phyloP scores from a whole-genome alignment of 2,329 filamentous ascomycete species.

The Trichoderma semiorbis region DNA sequence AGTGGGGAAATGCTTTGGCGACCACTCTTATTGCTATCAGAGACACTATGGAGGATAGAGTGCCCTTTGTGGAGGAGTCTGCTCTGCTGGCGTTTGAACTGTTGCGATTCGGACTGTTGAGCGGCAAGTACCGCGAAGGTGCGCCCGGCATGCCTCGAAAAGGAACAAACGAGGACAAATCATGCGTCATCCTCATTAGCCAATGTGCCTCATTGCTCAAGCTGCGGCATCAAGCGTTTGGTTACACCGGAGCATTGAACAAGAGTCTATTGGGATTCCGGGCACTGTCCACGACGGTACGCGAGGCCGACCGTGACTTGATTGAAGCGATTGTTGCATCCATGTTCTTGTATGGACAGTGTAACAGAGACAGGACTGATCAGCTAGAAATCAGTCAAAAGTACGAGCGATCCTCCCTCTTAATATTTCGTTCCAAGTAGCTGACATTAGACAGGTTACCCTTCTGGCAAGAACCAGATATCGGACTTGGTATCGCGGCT shows the following conservation, averaged over 20 bases:
- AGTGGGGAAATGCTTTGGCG: slow-evolving; percentile 78
- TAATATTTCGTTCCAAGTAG: neutral
- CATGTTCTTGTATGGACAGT: slow-evolving; percentile 78
- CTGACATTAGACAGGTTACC: slow-evolving; percentile 50
- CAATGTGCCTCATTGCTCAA: slow-evolving; percentile 80
- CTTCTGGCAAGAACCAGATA: slow-evolving; percentile 67
- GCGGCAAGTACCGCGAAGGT: slow-evolving; percentile 59
- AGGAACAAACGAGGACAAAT: slow-evolving; percentile 67
- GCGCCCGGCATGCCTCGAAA: slow-evolving; percentile 54
- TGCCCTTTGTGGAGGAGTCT: slow-evolving; percentile 65
- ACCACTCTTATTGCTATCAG: slow-evolving; percentile 63
- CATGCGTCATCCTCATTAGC: slow-evolving; percentile 76
- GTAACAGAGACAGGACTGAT: slow-evolving; percentile 65
- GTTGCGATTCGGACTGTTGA: slow-evolving; percentile 73
- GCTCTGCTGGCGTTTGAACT: slow-evolving; percentile 83
- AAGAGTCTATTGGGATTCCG: slow-evolving; percentile 85
- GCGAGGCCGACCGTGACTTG: slow-evolving; percentile 75
- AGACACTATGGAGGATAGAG: slow-evolving; percentile 46
- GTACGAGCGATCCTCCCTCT: slow-evolving; percentile 45
- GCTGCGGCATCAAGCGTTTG: slow-evolving; percentile 76
- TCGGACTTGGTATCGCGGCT: slow-evolving; percentile 73
- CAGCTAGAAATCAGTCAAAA: slow-evolving; percentile 66
- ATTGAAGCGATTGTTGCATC: slow-evolving; percentile 77
- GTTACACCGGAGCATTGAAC: slow-evolving; percentile 92
- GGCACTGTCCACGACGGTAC: slow-evolving; percentile 75